phyloP scores from a whole-genome alignment of 2,329 filamentous ascomycete genomes.

The Penicillium brasilianum region DNA sequence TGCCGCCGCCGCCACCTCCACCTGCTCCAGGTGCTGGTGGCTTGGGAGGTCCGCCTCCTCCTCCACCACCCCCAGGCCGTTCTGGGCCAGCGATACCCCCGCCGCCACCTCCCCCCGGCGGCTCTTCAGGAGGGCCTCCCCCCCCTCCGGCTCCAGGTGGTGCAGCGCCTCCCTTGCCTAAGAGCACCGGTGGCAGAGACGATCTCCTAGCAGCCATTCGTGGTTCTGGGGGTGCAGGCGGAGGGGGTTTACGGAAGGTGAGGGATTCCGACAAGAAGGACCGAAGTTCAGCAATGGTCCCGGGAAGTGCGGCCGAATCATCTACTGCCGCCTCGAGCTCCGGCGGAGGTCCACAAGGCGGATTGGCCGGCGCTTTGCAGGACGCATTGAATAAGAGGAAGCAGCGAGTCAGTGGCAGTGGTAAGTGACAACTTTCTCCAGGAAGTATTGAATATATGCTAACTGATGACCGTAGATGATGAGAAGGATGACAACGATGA shows the following conservation, averaged over 20 bases:
- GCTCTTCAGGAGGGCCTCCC: conserved; percentile 53
- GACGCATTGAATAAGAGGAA: conserved; percentile 81
- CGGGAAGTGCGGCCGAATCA: conserved; percentile 62
- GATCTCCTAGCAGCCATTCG: conserved; percentile 55
- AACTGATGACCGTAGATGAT: conserved; percentile 46
- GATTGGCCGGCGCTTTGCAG: conserved; percentile 81
- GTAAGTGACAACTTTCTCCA: conserved; percentile 63
- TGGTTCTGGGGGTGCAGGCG: conserved; percentile 61
- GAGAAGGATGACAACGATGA: conserved; percentile 54
- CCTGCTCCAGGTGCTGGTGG: conserved; percentile 30
- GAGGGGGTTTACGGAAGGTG: conserved; percentile 53
- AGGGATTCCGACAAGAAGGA: conserved; percentile 53
- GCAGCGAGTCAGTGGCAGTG: conserved; percentile 91
- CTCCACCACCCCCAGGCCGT: conserved; percentile 43
- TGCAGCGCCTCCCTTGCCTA: conserved; percentile 51
- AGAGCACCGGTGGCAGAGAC: conserved; percentile 45
- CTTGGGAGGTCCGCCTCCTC: conserved; percentile 40
- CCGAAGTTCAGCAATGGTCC: conserved; percentile 51
- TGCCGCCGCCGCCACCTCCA: conserved; percentile 35
- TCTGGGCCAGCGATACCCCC: conserved; percentile 43
- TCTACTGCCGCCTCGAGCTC: conserved; percentile 60
- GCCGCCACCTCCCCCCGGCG: conserved; percentile 52
- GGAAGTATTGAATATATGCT: conserved; percentile 19
- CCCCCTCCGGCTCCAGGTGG: conserved; percentile 53
- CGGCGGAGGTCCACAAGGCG: conserved; percentile 58